phyloP scores from a whole-genome alignment of 2,329 filamentous ascomycete species.

The Dryadomyces sulphureus region DNA sequence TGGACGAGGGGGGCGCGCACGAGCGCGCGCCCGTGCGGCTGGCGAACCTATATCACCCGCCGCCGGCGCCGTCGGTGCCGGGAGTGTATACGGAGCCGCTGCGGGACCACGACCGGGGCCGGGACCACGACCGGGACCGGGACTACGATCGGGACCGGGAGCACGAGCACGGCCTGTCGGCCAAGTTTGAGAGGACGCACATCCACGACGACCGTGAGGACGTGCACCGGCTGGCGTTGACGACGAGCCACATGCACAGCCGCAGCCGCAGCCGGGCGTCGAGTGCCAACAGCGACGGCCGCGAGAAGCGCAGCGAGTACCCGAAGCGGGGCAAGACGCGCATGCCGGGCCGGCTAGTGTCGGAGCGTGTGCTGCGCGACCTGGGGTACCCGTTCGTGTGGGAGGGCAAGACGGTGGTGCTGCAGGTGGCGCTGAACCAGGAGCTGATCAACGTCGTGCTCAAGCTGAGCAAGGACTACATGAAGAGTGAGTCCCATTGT shows the following conservation, averaged over 20 bases:
- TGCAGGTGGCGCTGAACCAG: conserved; percentile 73
- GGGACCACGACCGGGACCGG: background rate
- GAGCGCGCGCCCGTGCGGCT: conserved; percentile 19
- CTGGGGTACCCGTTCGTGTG: conserved; percentile 76
- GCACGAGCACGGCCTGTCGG: background rate
- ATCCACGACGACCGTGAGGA: conserved; percentile 21
- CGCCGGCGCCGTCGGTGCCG: background rate
- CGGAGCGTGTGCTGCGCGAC: conserved; percentile 66
- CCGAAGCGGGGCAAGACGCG: conserved; percentile 80
- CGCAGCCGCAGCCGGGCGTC: conserved; percentile 23
- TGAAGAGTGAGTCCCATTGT: conserved; percentile 27
- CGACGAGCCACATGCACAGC: conserved; percentile 20
- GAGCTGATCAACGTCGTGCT: conserved; percentile 87
- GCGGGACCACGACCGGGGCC: too few species aligned
- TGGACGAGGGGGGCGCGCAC: conserved; percentile 18
- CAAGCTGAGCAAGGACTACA: conserved; percentile 65
- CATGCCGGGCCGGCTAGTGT: conserved; percentile 68
- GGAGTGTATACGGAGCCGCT: too few species aligned
- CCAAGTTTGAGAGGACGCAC: too few species aligned
- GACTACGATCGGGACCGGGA: background rate
- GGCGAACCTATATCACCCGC: conserved; percentile 41
- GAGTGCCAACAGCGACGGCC: conserved; percentile 30
- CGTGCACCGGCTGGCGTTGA: conserved; percentile 38
- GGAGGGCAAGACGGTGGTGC: conserved; percentile 72
- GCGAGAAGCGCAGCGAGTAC: conserved; percentile 40